Conservation (phyloP, 2,329 filamentous ascomycete species). For the Trichoderma harzianum region DNA sequence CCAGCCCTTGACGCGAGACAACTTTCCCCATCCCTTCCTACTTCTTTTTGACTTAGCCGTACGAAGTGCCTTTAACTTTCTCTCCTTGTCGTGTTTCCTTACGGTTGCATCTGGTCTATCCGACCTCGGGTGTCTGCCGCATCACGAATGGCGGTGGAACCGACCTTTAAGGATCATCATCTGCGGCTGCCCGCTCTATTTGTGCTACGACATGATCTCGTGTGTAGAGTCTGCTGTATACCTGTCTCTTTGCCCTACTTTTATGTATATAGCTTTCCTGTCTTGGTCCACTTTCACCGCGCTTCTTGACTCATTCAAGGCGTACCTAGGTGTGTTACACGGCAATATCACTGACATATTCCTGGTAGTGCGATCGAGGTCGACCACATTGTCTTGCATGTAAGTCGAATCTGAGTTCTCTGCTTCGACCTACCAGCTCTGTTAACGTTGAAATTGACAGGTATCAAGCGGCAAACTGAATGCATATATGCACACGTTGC, state of each 20-base stretch:
- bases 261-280: background rate
- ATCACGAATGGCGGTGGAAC: background rate
- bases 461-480: conserved; percentile 71
- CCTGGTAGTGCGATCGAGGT: conserved; percentile 65
- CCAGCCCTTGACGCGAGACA: background rate
- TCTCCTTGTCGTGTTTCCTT: background rate
- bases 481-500: conserved; percentile 75
- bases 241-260: background rate
- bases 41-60: background rate
- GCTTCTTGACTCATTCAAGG: background rate
- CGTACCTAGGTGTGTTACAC: background rate
- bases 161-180: background rate
- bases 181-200: background rate
- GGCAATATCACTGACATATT: background rate
- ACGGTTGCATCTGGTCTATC: background rate
- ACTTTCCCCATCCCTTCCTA: background rate
- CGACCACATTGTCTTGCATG: conserved; percentile 66
- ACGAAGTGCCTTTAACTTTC: background rate
- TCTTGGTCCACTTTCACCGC: background rate
- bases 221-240: background rate
- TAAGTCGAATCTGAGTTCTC: conserved; percentile 34
- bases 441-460: conserved; percentile 37
- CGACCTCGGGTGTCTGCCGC: background rate
- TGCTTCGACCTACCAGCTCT: background rate
- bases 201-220: background rate